Evolutionary conservation across 345 rosid genomes (phyloP).

Genomic region (Hibiscus tridactylites): DNA sequence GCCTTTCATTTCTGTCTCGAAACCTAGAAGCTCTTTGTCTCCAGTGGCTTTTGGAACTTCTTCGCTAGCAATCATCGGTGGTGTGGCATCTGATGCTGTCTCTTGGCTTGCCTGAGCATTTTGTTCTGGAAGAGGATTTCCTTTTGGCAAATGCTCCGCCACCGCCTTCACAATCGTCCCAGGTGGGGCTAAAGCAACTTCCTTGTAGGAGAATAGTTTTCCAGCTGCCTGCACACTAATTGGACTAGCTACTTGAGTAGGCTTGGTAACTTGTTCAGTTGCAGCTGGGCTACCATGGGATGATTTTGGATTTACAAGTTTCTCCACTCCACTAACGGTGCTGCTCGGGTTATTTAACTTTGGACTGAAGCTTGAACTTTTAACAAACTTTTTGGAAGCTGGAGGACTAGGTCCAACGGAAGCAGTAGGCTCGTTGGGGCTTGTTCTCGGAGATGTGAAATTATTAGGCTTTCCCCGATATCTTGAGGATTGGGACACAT

Average conservation of each 20-base stretch:
- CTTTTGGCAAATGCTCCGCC: conserved; percentile 64
- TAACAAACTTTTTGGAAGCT: conserved; percentile 45
- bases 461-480: conserved; percentile 51
- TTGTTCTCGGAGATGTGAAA: conserved; percentile 54
- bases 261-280: conserved; percentile 46
- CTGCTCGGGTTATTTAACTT: conserved; percentile 33
- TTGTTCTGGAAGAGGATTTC: conserved; percentile 23
- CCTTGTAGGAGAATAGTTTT: conserved; percentile 89
- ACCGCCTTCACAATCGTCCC: conserved; percentile 86
- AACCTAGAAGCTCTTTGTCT: conserved; percentile 16
- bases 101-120: conserved; percentile 26
- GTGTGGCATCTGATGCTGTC: conserved; percentile 18
- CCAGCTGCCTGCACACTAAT: conserved; percentile 70
- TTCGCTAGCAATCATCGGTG: conserved; percentile 23
- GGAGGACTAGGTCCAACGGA: conserved; percentile 36
- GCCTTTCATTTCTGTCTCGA: neutral
- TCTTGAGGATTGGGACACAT: conserved; percentile 56
- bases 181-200: conserved; percentile 96
- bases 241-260: conserved; percentile 37
- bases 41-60: conserved; percentile 25
- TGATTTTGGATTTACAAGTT: conserved; percentile 38
- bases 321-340: conserved; percentile 39
- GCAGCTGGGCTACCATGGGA: conserved; percentile 41
- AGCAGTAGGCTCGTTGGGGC: conserved; percentile 39
- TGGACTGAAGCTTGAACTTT: conserved; percentile 72